phyloP scores from a whole-genome alignment of 2,329 filamentous ascomycete species.

The Cercospora janseana region DNA sequence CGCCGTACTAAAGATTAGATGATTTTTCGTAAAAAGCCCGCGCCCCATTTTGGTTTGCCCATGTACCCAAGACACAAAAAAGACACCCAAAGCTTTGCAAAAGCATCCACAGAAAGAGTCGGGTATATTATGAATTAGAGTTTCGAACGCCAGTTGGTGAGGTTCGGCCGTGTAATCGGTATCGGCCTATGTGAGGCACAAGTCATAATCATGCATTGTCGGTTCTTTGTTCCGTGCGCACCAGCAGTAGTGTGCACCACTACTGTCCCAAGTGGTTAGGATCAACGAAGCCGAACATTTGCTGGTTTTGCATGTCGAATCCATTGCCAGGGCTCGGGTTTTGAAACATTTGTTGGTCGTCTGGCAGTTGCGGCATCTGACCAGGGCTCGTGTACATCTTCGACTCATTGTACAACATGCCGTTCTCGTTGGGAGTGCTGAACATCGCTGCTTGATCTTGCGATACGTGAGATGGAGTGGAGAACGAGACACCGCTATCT shows the following conservation, averaged over 20 bases:
- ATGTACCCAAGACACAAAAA: slow-evolving; percentile 2
- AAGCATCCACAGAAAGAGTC: slow-evolving; percentile 29
- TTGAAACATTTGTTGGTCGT: slow-evolving; percentile 37
- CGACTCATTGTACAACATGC: slow-evolving; percentile 42
- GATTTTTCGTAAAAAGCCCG: slow-evolving; percentile 19
- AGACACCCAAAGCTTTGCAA: slow-evolving; percentile 19
- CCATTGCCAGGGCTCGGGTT: slow-evolving; percentile 39
- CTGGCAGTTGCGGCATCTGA: slow-evolving; percentile 36
- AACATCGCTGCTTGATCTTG: slow-evolving; percentile 35
- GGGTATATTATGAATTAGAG: slow-evolving; percentile 29
- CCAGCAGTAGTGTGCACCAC: slow-evolving; percentile 20
- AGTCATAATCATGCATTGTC: slow-evolving; percentile 24
- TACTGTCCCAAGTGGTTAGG: slow-evolving; percentile 39
- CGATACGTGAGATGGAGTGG: slow-evolving; percentile 36
- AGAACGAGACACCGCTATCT: slow-evolving; percentile 41
- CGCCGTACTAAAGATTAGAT: slow-evolving; percentile 24
- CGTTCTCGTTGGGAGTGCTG: slow-evolving; percentile 38
- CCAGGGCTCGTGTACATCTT: slow-evolving; percentile 44
- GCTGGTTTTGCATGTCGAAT: slow-evolving; percentile 47
- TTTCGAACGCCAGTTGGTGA: slow-evolving; percentile 22
- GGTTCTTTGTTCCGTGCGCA: slow-evolving; percentile 16
- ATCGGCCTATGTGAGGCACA: slow-evolving; percentile 19
- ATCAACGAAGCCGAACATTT: slow-evolving; percentile 50
- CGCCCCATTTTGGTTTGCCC: slow-evolving; percentile 8
- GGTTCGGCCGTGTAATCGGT: slow-evolving; percentile 13